Evolutionary conservation across 345 rosid species (phyloP).

Genomic region (Salix caprea): DNA sequence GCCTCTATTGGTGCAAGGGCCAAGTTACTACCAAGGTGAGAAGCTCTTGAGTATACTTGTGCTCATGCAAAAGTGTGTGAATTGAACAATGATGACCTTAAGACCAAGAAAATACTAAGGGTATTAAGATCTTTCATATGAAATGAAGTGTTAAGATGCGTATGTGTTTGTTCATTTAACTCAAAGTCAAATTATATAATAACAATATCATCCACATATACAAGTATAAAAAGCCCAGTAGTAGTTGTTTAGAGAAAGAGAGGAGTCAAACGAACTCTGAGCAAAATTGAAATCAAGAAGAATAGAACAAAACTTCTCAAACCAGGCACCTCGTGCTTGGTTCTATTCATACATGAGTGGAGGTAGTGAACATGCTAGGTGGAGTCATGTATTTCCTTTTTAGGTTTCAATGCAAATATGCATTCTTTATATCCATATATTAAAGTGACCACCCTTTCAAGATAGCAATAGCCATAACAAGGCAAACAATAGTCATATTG

Average conservation of each 20-base stretch:
- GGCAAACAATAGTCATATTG: neutral
- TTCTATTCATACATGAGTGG: neutral
- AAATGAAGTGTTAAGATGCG: neutral
- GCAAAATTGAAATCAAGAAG: neutral
- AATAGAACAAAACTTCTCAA: neutral
- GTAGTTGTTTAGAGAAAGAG: neutral
- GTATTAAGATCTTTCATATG: slow-evolving; percentile 2
- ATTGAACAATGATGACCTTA: neutral
- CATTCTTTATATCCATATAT: neutral
- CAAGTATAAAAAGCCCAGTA: neutral
- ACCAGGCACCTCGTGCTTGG: neutral
- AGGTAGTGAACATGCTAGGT: neutral
- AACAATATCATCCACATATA: neutral
- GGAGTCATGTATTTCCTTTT: neutral
- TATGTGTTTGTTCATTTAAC: neutral
- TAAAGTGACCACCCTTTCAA: neutral
- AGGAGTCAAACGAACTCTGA: neutral
- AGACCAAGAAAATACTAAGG: neutral
- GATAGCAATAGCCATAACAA: neutral
- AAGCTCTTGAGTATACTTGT: neutral
- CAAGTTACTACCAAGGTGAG: too few relatives aligned
- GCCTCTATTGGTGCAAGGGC: neutral
- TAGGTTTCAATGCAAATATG: neutral
- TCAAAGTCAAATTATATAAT: neutral
- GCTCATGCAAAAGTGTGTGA: neutral